Evolutionary conservation across 768 basidiomycete species (phyloP), one percentile per base, ranked within the genome.

Genomic region (Trametes cubensis): DNA sequence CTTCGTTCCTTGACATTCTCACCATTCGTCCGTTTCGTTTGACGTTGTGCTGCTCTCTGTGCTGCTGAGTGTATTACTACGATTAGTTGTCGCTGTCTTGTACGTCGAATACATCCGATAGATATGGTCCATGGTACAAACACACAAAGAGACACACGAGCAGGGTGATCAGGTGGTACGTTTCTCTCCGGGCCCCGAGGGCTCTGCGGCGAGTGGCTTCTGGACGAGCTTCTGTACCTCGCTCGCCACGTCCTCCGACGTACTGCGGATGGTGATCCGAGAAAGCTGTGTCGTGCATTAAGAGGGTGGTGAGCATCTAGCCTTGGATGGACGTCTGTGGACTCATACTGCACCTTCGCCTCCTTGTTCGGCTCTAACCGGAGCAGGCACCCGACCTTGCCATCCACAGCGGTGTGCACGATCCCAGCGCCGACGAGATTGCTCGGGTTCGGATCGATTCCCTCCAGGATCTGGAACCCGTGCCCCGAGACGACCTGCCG

Each of bases 371-470:
- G 97, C 74, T 99, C 97, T 28, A 98, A 74, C 57, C 97, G 84
- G 65, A 98, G 75, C 64, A 99, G 78, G 71, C 97, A 98, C 6
- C 97, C 97, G 52, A 98, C 93, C 76, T 98, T 98, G 38, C 96
- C 96, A 4, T 90, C 90, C 5, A 79, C 74, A n/a, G 90, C 88
- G 79, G 88, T 96, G 73, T 98, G 94, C 53, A 99, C 77, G 34
- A 99, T 92, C n/a, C 91, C 95, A n/a, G 95, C 97, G 21, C 85
- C 91, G 18, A 98, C 95, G 45, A 94, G 74, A 71, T 99, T 99
- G 71, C 81, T 87, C n/a, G 90, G 88, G 74, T 97, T 99, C 28
- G 95, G 93, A 71, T 99, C 97, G 58, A 98, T 85, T 26, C 87
- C 91, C 2, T 88, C 83, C 48, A 98, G 78, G 25, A 95, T 70